phyloP scores from a whole-genome alignment of 1,139 yeast genomes.

The Blastobotrys malaysiensis region DNA sequence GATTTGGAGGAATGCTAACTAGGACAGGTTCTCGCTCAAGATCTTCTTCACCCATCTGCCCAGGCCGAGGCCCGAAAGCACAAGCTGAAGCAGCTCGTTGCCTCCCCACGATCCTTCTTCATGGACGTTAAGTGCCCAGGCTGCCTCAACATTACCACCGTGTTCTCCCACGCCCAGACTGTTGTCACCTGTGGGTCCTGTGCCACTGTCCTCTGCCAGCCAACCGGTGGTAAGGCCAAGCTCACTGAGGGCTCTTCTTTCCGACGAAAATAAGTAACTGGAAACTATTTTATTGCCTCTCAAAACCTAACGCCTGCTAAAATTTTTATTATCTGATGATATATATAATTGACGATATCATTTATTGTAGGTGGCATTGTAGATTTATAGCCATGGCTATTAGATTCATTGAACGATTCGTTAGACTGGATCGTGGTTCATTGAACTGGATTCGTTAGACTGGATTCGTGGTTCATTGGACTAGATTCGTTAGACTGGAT shows the following conservation, averaged over 20 bases:
- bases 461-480: too few species aligned
- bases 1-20: too few species aligned
- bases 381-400: too few species aligned
- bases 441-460: too few species aligned
- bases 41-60: constrained; percentile 95
- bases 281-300: background rate
- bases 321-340: background rate
- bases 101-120: constrained; percentile 97
- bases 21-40: constrained; percentile 84
- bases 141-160: constrained; percentile 97
- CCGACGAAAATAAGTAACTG: constrained; percentile 83
- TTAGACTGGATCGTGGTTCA: too few species aligned
- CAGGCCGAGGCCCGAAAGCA: constrained; percentile 95
- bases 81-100: constrained; percentile 96
- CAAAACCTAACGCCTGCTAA: constrained; percentile 1
- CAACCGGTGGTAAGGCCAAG: constrained; percentile 99
- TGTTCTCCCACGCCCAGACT: constrained; percentile 99
- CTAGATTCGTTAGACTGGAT: too few species aligned
- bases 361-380: background rate
- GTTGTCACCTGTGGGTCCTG: constrained; percentile 99
- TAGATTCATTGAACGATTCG: too few species aligned
- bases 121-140: constrained; percentile 99
- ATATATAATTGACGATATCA: background rate
- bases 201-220: constrained; percentile 96
- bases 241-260: constrained; percentile 98